Evolutionary conservation across 495 filamentous ascomycete species (phyloP).

Genomic region (Penicillium antarcticum): DNA sequence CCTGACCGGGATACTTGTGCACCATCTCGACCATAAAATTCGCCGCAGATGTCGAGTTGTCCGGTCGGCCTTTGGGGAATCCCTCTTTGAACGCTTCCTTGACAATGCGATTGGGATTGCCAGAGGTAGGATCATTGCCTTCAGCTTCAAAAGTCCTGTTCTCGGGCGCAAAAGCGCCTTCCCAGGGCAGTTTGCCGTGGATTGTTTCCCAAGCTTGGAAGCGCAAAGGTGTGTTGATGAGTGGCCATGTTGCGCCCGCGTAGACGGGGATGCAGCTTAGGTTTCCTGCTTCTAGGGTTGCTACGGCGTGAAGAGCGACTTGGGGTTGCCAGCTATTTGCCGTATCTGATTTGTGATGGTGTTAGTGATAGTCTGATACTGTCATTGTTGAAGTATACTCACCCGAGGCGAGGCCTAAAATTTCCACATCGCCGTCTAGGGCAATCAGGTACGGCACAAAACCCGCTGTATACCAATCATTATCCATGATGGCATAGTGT

Average conservation of each 20-base stretch:
- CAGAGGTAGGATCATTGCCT: constrained; percentile 32
- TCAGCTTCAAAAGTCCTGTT: constrained; percentile 24
- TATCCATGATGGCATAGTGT: constrained; percentile 31
- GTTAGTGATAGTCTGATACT: background rate
- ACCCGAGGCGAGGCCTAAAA: constrained; percentile 28
- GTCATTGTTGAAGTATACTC: background rate
- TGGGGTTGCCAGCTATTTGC: constrained; percentile 33
- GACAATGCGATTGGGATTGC: constrained; percentile 28
- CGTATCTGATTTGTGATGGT: constrained; percentile 24
- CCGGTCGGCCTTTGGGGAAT: constrained; percentile 24
- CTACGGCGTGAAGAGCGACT: constrained; percentile 26
- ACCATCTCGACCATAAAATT: constrained; percentile 41
- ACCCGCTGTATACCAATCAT: constrained; percentile 32
- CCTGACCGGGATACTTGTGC: constrained; percentile 33
- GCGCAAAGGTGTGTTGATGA: constrained; percentile 29
- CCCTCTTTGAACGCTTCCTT: constrained; percentile 33
- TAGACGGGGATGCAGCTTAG: constrained; percentile 34
- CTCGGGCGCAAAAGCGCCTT: constrained; percentile 32
- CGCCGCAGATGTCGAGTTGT: constrained; percentile 29
- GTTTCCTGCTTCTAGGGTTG: constrained; percentile 29
- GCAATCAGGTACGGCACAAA: constrained; percentile 32
- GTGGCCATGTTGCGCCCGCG: constrained; percentile 28
- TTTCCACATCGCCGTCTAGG: constrained; percentile 23
- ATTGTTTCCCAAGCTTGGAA: constrained; percentile 33
- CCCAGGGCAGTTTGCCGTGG: constrained; percentile 31